phyloP scores from a whole-genome alignment of 192 early-diverging fungal species.

The Lobosporangium transversale region DNA sequence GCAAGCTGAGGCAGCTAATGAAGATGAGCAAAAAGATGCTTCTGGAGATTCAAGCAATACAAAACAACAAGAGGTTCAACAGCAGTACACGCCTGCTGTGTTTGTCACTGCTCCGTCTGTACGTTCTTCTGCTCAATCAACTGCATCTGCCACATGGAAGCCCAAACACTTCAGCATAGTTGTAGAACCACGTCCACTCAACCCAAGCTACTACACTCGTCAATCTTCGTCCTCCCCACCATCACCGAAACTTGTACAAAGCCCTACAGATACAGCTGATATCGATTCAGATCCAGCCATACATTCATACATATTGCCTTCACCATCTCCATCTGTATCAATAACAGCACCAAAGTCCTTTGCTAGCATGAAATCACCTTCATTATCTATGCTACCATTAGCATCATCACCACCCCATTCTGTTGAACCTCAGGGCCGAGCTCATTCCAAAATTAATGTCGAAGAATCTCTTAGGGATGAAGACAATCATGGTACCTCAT shows the following conservation, averaged over 20 bases:
- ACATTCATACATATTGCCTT: no score
- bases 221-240: slow-evolving; percentile 1
- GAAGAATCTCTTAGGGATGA: no score
- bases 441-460: no score
- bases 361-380: neutral
- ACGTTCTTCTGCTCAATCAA: slow-evolving; percentile 46
- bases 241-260: neutral
- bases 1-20: neutral
- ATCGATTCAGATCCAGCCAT: neutral
- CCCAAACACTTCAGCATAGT: slow-evolving; percentile 21
- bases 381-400: neutral
- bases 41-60: no score
- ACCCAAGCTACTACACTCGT: slow-evolving; percentile 2
- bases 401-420: neutral
- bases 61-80: slow-evolving; percentile 16
- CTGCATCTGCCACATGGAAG: neutral
- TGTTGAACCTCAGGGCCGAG: neutral
- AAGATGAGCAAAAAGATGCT: neutral
- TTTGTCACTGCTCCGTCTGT: slow-evolving; percentile 41
- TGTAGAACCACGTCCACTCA: slow-evolving; percentile 32
- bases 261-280: no score
- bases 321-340: neutral
- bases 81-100: slow-evolving; percentile 33
- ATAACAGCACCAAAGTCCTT: neutral
- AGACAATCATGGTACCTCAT: neutral